Conservation (phyloP, 768 basidiomycete genomes). For the Crucibulum laeve region DNA sequence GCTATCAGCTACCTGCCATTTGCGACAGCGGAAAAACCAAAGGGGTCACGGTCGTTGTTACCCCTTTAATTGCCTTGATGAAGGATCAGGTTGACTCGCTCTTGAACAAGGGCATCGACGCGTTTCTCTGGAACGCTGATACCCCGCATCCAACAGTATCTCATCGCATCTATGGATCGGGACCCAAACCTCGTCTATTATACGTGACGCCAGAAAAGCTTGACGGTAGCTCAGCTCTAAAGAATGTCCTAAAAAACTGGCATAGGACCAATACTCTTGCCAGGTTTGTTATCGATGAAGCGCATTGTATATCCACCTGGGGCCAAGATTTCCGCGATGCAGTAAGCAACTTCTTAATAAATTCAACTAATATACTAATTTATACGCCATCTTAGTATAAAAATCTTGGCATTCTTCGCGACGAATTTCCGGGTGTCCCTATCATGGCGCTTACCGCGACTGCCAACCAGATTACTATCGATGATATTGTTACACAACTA, state of each 20-base stretch:
- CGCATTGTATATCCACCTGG: constrained; percentile 93
- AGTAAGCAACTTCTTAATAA: constrained; percentile 32
- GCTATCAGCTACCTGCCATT: constrained; percentile 88
- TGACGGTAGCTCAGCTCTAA: constrained; percentile 53
- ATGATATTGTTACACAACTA: constrained; percentile 75
- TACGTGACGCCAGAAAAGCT: constrained; percentile 95
- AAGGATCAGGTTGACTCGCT: constrained; percentile 80
- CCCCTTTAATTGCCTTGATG: constrained; percentile 87
- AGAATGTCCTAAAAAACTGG: constrained; percentile 51
- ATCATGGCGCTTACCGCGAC: constrained; percentile 98
- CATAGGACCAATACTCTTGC: constrained; percentile 59
- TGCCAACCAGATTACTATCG: constrained; percentile 71
- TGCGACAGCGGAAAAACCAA: constrained; percentile 64
- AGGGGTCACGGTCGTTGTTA: constrained; percentile 87
- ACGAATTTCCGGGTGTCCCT: constrained; percentile 73
- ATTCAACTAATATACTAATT: constrained; percentile 2
- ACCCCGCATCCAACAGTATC: constrained; percentile 34
- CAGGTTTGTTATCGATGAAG: constrained; percentile 94
- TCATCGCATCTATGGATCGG: constrained; percentile 35
- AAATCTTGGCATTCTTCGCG: constrained; percentile 61
- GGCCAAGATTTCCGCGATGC: constrained; percentile 90
- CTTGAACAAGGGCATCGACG: constrained; percentile 59
- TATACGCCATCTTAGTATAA: constrained; percentile 48
- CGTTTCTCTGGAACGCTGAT: constrained; percentile 64
- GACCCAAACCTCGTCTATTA: constrained; percentile 58